A percentile compares a stretch with the other conserved stretches of the same genome.
phyloP scores from a whole-genome alignment of 768 basidiomycete genomes.

The Termitomyces sp. region DNA sequence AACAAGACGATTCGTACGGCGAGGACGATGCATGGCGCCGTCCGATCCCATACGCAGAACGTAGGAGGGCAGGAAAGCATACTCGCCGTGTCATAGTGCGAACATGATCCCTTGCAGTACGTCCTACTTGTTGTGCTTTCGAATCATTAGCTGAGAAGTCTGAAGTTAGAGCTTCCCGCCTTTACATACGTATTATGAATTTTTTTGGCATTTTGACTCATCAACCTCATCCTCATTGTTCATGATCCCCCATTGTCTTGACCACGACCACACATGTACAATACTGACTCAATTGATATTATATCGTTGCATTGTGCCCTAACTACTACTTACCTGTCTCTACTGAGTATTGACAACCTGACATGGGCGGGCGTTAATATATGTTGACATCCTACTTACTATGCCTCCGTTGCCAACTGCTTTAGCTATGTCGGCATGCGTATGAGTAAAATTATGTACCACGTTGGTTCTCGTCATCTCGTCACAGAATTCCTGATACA shows the following conservation, averaged over 20 bases:
- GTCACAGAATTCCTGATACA: slow-evolving; percentile 6
- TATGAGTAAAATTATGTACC: not conserved
- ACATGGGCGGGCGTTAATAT: not conserved
- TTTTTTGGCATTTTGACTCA: slow-evolving; percentile 14
- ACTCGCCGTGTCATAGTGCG: slow-evolving; percentile 69
- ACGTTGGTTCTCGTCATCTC: not conserved
- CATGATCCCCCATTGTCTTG: slow-evolving; percentile 11
- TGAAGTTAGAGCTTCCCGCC: slow-evolving; percentile 9
- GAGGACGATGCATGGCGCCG: slow-evolving; percentile 69
- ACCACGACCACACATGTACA: slow-evolving; percentile 5
- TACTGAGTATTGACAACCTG: not conserved
- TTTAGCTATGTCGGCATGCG: not conserved
- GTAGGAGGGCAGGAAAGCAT: slow-evolving; percentile 77
- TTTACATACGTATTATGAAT: slow-evolving; percentile 1
- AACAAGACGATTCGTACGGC: slow-evolving; percentile 47
- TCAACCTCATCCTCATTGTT: slow-evolving; percentile 4
- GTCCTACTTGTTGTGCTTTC: not conserved
- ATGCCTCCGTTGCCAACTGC: not conserved
- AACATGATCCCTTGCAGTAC: slow-evolving; percentile 26
- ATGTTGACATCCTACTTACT: not conserved
- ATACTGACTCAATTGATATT: slow-evolving; percentile 6
- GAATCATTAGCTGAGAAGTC: slow-evolving; percentile 4
- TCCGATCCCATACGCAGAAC: slow-evolving; percentile 71
- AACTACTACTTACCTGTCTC: not conserved
- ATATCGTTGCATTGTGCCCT: not conserved